Conservation (phyloP, 306 rosid genomes). For the Quercus wislizeni region DNA sequence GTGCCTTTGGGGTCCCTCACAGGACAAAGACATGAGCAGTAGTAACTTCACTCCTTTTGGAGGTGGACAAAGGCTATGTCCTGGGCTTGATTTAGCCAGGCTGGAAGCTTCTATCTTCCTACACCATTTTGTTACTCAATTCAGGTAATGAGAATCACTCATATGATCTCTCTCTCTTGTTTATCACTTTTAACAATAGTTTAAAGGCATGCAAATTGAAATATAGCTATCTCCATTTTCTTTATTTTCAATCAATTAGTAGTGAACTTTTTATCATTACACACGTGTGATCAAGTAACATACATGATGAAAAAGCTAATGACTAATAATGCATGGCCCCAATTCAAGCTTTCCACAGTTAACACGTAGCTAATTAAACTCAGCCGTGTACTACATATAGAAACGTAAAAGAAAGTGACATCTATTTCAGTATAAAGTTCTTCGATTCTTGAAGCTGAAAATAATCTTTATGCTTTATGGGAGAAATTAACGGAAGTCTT, state of each 20-base stretch:
- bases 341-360: not conserved
- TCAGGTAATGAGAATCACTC: constrained; percentile 50
- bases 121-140: constrained; percentile 81
- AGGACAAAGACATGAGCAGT: constrained; percentile 74
- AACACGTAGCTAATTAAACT: not conserved
- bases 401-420: not conserved
- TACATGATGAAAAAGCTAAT: not conserved
- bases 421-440: not conserved
- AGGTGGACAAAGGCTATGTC: constrained; percentile 94
- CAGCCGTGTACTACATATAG: not conserved
- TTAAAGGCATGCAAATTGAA: not conserved
- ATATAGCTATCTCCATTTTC: not conserved
- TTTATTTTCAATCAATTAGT: not conserved
- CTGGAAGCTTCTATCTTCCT: constrained; percentile 83
- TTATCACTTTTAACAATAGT: not conserved
- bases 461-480: not conserved
- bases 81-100: constrained; percentile 94
- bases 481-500: constrained; percentile 2
- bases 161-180: not conserved
- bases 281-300: not conserved
- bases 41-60: constrained; percentile 90
- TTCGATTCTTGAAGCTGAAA: not conserved
- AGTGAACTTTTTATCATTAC: not conserved
- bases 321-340: not conserved
- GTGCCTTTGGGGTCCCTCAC: not conserved